phyloP scores from a whole-genome alignment of 495 filamentous ascomycete species.

The Penicillium argentinense region DNA sequence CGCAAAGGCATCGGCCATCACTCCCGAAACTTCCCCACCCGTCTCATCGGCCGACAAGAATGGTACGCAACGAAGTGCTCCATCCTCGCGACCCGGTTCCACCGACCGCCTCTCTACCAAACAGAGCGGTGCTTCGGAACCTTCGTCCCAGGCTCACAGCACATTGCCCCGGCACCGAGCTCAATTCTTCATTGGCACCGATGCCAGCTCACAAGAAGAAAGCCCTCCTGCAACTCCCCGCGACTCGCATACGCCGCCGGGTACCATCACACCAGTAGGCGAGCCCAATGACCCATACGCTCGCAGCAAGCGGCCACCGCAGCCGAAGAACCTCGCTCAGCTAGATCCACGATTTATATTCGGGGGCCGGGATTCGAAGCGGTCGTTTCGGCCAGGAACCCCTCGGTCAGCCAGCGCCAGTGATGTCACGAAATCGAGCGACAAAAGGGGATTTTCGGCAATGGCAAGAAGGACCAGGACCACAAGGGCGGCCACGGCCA shows the following conservation, averaged over 20 bases:
- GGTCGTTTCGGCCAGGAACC: constrained; percentile 36
- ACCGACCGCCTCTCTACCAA: constrained; percentile 39
- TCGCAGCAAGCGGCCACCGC: constrained; percentile 73
- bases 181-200: constrained; percentile 73
- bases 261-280: constrained; percentile 74
- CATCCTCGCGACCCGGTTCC: constrained; percentile 48
- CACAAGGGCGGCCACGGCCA: constrained; percentile 40
- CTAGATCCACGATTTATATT: constrained; percentile 90
- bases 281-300: constrained; percentile 89
- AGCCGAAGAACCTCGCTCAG: constrained; percentile 61
- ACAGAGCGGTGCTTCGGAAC: constrained; percentile 40
- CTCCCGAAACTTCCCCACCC: constrained; percentile 44
- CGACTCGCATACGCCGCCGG: constrained; percentile 57
- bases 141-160: constrained; percentile 30
- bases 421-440: constrained; percentile 43
- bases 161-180: constrained; percentile 58
- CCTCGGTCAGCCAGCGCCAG: constrained; percentile 48
- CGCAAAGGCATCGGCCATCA: constrained; percentile 66
- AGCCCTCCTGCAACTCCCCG: constrained; percentile 58
- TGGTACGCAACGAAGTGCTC: constrained; percentile 31
- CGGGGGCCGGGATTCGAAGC: constrained; percentile 55
- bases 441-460: constrained; percentile 50
- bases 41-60: constrained; percentile 31
- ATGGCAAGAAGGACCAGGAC: constrained; percentile 42
- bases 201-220: constrained; percentile 49